A percentile compares a stretch with the other conserved stretches of the same genome.
phyloP scores from a whole-genome alignment of 805 yeast genomes.

The Ogataea henricii region DNA sequence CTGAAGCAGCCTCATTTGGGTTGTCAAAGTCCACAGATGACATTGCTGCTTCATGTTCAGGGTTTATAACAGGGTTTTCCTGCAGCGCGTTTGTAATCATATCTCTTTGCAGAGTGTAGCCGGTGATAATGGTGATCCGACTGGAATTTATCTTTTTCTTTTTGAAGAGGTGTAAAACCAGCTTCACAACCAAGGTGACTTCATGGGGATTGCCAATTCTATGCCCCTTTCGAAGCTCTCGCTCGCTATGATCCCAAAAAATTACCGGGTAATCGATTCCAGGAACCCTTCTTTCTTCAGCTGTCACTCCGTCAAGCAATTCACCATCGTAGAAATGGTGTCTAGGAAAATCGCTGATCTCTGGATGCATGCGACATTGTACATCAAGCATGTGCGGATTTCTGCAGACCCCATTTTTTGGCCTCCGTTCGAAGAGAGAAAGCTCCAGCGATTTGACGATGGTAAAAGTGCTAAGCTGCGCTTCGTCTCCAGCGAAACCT shows the following conservation, averaged over 20 bases:
- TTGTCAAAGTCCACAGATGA: too few relatives aligned
- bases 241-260: slow-evolving; percentile 64
- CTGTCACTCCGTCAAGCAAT: slow-evolving; percentile 55
- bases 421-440: slow-evolving; percentile 68
- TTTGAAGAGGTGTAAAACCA: too few relatives aligned
- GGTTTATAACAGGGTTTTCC: slow-evolving; percentile 48
- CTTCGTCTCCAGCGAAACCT: too few relatives aligned
- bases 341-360: slow-evolving; percentile 83
- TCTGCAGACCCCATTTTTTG: slow-evolving; percentile 59
- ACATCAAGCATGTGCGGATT: slow-evolving; percentile 69
- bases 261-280: slow-evolving; percentile 55
- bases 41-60: slow-evolving; percentile 67
- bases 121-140: slow-evolving; percentile 68
- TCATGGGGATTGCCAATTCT: too few relatives aligned
- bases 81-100: slow-evolving; percentile 56
- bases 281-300: too few relatives aligned
- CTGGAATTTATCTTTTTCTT: too few relatives aligned
- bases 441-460: too few relatives aligned
- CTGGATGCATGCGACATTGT: slow-evolving; percentile 97
- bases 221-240: too few relatives aligned
- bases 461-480: too few relatives aligned
- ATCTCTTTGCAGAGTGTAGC: slow-evolving; percentile 76
- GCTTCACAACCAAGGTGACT: too few relatives aligned
- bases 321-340: slow-evolving; percentile 70
- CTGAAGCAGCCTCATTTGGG: slow-evolving; percentile 41